Conservation (phyloP, 352 stramenopile species). For the Phytophthora vignae region DNA sequence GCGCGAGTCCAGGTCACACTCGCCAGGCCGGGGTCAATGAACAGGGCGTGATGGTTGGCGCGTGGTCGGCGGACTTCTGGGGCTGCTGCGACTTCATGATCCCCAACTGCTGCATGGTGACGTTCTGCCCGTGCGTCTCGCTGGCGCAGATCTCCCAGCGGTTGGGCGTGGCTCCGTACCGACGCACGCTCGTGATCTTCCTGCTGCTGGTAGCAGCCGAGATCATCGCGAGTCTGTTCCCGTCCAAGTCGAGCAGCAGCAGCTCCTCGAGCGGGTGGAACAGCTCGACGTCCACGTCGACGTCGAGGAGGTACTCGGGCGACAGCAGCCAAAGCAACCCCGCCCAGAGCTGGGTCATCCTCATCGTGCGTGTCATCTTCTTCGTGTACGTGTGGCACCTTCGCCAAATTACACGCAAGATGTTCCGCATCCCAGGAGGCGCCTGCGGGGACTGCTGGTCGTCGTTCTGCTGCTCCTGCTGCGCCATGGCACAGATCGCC, state of each 20-base stretch:
- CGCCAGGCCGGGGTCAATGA: conserved; percentile 8
- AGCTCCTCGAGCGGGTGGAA: conserved; percentile 3
- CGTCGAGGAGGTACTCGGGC: not conserved
- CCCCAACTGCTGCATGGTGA: conserved; percentile 59
- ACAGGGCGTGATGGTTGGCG: conserved; percentile 30
- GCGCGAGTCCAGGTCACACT: not conserved
- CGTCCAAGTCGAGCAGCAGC: conserved; percentile 6
- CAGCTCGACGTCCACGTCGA: conserved; percentile 3
- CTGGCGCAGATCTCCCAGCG: conserved; percentile 54
- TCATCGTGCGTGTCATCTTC: conserved; percentile 35
- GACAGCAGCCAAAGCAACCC: conserved; percentile 22
- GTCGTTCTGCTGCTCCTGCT: conserved; percentile 45
- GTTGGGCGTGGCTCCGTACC: conserved; percentile 44
- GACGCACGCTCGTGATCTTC: conserved; percentile 38
- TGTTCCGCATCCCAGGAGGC: conserved; percentile 38
- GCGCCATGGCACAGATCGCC: conserved; percentile 54
- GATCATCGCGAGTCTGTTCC: conserved; percentile 34
- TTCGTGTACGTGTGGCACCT: conserved; percentile 48
- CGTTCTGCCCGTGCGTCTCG: conserved; percentile 60
- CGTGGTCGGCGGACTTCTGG: conserved; percentile 47
- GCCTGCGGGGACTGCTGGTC: conserved; percentile 34
- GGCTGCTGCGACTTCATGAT: conserved; percentile 49
- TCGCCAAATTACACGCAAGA: conserved; percentile 46
- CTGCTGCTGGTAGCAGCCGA: conserved; percentile 38
- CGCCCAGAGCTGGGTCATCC: conserved; percentile 32